Base-by-base conservation (phyloP, 2,329 filamentous ascomycete genomes). In the Mollisia scopiformis region DNA sequence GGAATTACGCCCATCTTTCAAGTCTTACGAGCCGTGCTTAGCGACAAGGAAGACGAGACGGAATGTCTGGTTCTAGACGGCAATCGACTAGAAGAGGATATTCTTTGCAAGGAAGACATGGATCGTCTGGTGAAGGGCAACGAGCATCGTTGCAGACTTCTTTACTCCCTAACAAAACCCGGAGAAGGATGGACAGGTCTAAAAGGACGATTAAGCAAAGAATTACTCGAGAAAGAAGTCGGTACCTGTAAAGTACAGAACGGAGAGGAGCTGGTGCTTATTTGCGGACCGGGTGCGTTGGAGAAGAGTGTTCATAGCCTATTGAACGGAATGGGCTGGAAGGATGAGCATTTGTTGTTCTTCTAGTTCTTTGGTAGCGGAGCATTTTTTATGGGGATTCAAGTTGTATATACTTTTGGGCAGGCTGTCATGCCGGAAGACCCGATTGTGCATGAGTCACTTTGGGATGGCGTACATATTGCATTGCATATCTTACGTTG, bases 1-100 rank as follows among this genome's bases (percentile, higher is more conserved):
- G 93, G 93, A 0, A 90, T 97, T 70, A 97, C 93, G n/a, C 93
- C 93, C 0, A 91, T 97, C 65, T 95, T 88, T 73, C 91, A 95
- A 71, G 90, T 96, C 2, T 79, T 96, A 55, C 81, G 91, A 6
- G 89, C 91, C 0, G 84, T 96, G 0, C 83, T 93, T 74, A 80
- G 83, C 49, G 86, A 94, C 64, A 68, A 73, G 1, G 73, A 79
- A 0, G 91, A 94, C 70, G 66, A 74, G 8, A 95, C 91, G 0
- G 77, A 74, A 2, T 96, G 92, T 70, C 76, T 89, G 1, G 81
- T 97, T 0, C 78, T 97, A 0, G 83, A 96, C 69, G 92, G 92
- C 0, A 97, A 97, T 69, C 80, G 91, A 13, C 71, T 81, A 6
- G 84, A 91, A 56, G 87, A 89, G 64, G 93, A 97, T 72, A 96